Percentiles rank a stretch among this genome's conserved stretches.
Conservation (phyloP, 2,329 filamentous ascomycete genomes). For the Phialocephala sp. region DNA sequence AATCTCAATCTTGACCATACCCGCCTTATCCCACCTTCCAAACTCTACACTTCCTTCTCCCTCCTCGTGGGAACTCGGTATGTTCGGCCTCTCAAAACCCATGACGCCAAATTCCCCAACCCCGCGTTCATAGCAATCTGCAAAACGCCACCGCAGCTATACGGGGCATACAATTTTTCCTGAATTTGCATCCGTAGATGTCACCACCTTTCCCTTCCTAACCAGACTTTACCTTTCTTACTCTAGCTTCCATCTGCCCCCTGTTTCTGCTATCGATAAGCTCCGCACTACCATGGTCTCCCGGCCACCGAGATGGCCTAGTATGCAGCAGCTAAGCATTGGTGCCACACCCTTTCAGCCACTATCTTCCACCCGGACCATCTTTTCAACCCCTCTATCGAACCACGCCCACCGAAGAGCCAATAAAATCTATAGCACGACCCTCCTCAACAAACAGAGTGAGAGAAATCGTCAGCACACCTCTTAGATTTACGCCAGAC, state of each 20-base stretch:
- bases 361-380: slow-evolving; percentile 4
- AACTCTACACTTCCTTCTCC: not conserved
- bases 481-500: not conserved
- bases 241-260: not conserved
- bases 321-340: not conserved
- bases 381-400: not conserved
- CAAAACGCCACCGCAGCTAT: not conserved
- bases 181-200: not conserved
- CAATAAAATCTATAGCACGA: not conserved
- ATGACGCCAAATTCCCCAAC: slow-evolving; percentile 4
- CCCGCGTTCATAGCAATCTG: not conserved
- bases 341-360: not conserved
- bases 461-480: not conserved
- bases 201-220: not conserved
- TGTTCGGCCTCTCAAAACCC: not conserved
- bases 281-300: not conserved
- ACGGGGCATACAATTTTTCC: not conserved
- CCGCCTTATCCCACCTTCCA: not conserved
- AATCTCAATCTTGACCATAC: not conserved
- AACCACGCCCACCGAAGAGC: slow-evolving; percentile 6
- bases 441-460: slow-evolving; percentile 4
- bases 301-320: slow-evolving; percentile 1
- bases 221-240: not conserved
- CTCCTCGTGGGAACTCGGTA: not conserved
- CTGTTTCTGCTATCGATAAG: slow-evolving; percentile 1